Percentiles rank a stretch among this genome's conserved stretches.
Evolutionary conservation across 139 green algal species (phyloP).

Genomic region (Chlorella ohadii): DNA sequence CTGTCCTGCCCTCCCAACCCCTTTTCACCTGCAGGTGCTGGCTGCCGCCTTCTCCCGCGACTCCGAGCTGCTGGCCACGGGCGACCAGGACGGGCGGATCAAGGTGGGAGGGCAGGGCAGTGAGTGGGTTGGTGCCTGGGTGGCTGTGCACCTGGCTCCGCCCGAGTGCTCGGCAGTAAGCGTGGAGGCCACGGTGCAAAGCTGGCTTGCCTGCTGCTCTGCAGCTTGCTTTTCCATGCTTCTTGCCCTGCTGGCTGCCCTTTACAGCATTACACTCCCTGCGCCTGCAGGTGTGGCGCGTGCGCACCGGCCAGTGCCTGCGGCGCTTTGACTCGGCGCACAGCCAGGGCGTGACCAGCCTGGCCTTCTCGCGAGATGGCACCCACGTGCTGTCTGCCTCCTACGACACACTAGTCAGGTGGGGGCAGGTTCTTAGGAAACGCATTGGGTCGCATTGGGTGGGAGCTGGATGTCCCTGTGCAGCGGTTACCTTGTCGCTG

Average conservation of each 20-base stretch:
- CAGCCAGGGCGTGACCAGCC: slow-evolving; percentile 86
- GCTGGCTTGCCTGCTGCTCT: background rate
- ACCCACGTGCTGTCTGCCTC: slow-evolving; percentile 90
- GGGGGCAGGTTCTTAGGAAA: background rate
- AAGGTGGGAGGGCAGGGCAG: slow-evolving; percentile 49
- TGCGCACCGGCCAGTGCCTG: slow-evolving; percentile 93
- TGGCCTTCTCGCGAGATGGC: slow-evolving; percentile 88
- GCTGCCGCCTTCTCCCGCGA: slow-evolving; percentile 85
- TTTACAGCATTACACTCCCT: background rate
- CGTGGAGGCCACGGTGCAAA: too few species aligned
- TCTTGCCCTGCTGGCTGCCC: too few species aligned
- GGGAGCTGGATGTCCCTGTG: too few species aligned
- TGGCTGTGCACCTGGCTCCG: too few species aligned
- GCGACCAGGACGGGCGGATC: slow-evolving; percentile 71
- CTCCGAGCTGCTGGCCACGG: slow-evolving; percentile 89
- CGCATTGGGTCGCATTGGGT: too few species aligned
- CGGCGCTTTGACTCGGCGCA: slow-evolving; percentile 91
- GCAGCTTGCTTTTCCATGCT: too few species aligned
- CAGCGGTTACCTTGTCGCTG: too few species aligned
- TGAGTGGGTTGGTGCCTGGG: background rate
- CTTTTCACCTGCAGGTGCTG: slow-evolving; percentile 65
- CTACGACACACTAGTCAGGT: slow-evolving; percentile 86
- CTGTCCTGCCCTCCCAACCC: too few species aligned
- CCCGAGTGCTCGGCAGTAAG: too few species aligned
- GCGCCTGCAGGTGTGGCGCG: slow-evolving; percentile 94